Evolutionary conservation across 345 rosid species (phyloP).

Genomic region (Citrus maxima): DNA sequence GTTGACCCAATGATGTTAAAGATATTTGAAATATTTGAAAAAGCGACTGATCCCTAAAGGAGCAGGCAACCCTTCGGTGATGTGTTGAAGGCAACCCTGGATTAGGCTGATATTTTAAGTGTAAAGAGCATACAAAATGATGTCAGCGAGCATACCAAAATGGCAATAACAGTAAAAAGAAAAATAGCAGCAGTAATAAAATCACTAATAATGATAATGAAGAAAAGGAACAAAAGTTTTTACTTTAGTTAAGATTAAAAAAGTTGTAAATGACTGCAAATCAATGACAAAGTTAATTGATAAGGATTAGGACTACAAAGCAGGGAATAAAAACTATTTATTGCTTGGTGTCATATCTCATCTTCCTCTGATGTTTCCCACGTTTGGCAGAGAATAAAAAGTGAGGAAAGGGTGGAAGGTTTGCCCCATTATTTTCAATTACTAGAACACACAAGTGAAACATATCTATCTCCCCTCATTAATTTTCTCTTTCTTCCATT

Average conservation of each 20-base stretch:
- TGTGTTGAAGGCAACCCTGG: slow-evolving; percentile 76
- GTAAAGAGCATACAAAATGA: slow-evolving; percentile 20
- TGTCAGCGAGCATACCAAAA: slow-evolving; percentile 17
- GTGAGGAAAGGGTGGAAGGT: not conserved
- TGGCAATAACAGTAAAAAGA: not conserved
- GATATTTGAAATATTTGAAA: slow-evolving; percentile 93
- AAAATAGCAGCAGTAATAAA: not conserved
- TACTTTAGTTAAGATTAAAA: not conserved
- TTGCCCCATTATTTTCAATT: not conserved
- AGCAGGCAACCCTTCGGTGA: slow-evolving; percentile 91
- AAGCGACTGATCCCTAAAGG: slow-evolving; percentile 92
- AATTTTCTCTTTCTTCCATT: not conserved
- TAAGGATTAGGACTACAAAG: not conserved
- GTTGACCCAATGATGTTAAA: slow-evolving; percentile 76
- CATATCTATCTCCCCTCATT: not conserved
- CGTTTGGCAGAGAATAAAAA: not conserved
- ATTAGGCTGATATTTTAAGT: slow-evolving; percentile 54
- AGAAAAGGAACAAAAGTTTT: not conserved
- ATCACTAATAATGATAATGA: not conserved
- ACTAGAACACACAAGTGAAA: not conserved
- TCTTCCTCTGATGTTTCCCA: not conserved
- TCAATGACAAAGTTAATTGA: not conserved
- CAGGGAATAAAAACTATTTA: not conserved
- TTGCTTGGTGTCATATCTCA: not conserved
- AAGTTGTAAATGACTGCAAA: not conserved